phyloP scores from a whole-genome alignment of 768 basidiomycete genomes.

The Kwoniella dejecticola region DNA sequence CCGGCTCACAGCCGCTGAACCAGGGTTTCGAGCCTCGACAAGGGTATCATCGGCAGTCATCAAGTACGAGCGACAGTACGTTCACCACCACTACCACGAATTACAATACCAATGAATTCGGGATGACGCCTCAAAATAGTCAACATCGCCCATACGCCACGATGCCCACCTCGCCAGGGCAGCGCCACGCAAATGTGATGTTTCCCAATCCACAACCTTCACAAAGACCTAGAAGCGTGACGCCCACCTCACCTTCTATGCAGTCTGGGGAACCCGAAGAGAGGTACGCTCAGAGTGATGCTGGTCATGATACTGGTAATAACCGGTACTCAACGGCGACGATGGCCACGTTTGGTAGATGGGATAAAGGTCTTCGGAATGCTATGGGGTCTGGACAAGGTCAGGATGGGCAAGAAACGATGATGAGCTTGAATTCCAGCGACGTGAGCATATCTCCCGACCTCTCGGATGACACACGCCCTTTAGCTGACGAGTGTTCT shows the following conservation, averaged over 20 bases:
- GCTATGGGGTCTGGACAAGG: conserved; percentile 10
- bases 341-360: conserved; percentile 34
- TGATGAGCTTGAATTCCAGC: conserved; percentile 7
- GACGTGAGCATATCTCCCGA: too few relatives aligned
- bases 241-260: conserved; percentile 9
- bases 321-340: conserved; percentile 28
- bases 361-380: conserved; percentile 29
- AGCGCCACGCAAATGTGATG: conserved; percentile 2
- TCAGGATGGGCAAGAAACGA: background rate
- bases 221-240: conserved; percentile 7
- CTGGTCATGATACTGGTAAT: conserved; percentile 22
- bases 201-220: conserved; percentile 32
- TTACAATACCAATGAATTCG: conserved; percentile 33
- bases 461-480: too few relatives aligned
- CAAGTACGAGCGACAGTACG: conserved; percentile 25
- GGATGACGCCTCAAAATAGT: conserved; percentile 8
- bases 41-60: conserved; percentile 24
- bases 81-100: conserved; percentile 32
- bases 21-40: conserved; percentile 34
- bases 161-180: conserved; percentile 18
- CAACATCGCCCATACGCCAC: conserved; percentile 27
- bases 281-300: conserved; percentile 24
- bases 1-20: background rate
- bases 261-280: background rate
- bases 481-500: background rate